phyloP scores from a whole-genome alignment of 2,329 filamentous ascomycete genomes.

The Cucurbitaria berberidis region DNA sequence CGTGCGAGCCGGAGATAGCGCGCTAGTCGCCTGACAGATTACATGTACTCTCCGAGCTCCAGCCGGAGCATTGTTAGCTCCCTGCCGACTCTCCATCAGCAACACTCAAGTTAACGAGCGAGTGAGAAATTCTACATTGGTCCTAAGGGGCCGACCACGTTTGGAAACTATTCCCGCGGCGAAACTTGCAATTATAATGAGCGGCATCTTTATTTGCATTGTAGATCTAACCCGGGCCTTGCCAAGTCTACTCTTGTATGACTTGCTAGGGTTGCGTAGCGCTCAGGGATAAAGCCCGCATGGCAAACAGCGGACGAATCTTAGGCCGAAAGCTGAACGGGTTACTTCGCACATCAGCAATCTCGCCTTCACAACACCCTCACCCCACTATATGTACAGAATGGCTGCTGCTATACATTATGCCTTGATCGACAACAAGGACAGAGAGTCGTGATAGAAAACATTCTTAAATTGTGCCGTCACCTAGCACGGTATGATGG shows the following conservation, averaged over 20 bases:
- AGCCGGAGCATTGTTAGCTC: conserved; percentile 5
- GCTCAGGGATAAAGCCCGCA: conserved; percentile 9
- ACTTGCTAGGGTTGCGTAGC: conserved; percentile 10
- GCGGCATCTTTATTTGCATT: background rate
- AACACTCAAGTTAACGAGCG: background rate
- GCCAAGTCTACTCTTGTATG: conserved; percentile 2
- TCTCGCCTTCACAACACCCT: conserved; percentile 34
- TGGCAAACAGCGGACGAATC: conserved; percentile 44
- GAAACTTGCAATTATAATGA: background rate
- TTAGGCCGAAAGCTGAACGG: conserved; percentile 31
- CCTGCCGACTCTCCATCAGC: conserved; percentile 1
- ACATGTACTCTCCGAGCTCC: background rate
- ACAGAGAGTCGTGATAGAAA: background rate
- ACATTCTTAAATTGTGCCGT: background rate
- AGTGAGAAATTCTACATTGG: no score
- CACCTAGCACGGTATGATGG: conserved; percentile 19
- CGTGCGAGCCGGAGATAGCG: conserved; percentile 26
- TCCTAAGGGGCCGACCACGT: background rate
- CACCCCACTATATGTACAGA: conserved; percentile 44
- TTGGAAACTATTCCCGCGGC: background rate
- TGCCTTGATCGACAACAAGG: conserved; percentile 18
- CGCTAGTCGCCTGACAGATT: conserved; percentile 6
- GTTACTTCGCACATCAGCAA: conserved; percentile 26
- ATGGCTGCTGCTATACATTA: conserved; percentile 27
- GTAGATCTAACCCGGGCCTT: background rate